phyloP scores from a whole-genome alignment of 306 rosid genomes.

The Gillenia trifoliata region DNA sequence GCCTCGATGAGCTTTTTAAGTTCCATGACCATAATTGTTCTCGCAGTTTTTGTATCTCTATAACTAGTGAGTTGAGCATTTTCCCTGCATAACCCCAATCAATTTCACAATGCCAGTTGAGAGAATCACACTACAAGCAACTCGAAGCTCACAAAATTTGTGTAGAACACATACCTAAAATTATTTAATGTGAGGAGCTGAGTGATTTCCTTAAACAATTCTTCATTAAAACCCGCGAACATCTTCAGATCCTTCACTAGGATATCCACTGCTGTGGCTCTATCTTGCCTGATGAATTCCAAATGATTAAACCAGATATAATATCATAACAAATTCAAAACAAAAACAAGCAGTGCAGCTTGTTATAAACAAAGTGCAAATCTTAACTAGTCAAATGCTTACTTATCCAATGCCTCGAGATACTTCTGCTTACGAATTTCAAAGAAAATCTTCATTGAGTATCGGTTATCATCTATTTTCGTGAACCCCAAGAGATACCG shows the following conservation, averaged over 20 bases:
- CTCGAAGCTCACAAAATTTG: background rate
- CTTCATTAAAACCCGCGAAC: conserved; percentile 65
- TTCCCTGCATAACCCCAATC: conserved; percentile 30
- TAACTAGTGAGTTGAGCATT: conserved; percentile 29
- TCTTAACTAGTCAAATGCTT: conserved; percentile 21
- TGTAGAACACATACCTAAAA: conserved; percentile 47
- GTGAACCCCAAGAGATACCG: conserved; percentile 84
- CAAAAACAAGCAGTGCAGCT: background rate
- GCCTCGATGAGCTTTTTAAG: conserved; percentile 49
- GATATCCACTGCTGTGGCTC: conserved; percentile 77
- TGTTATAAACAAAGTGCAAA: background rate
- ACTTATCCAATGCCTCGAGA: conserved; percentile 88
- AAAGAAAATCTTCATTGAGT: conserved; percentile 92
- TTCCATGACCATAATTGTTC: conserved; percentile 26
- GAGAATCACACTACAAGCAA: background rate
- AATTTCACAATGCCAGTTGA: background rate
- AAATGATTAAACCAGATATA: background rate
- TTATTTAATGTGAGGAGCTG: conserved; percentile 79
- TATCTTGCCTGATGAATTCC: conserved; percentile 49
- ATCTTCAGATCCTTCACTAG: conserved; percentile 78
- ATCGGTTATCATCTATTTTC: conserved; percentile 76
- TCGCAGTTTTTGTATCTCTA: conserved; percentile 30
- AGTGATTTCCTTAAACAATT: conserved; percentile 80
- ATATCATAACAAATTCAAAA: background rate
- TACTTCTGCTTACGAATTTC: conserved; percentile 96